A percentile compares a stretch with the other conserved stretches of the same genome.
These are phyloP conservation scores for Crithidia acanthocephali DNA, from an alignment of 208 protist genomes.

Conservation along the genomic window DNA sequence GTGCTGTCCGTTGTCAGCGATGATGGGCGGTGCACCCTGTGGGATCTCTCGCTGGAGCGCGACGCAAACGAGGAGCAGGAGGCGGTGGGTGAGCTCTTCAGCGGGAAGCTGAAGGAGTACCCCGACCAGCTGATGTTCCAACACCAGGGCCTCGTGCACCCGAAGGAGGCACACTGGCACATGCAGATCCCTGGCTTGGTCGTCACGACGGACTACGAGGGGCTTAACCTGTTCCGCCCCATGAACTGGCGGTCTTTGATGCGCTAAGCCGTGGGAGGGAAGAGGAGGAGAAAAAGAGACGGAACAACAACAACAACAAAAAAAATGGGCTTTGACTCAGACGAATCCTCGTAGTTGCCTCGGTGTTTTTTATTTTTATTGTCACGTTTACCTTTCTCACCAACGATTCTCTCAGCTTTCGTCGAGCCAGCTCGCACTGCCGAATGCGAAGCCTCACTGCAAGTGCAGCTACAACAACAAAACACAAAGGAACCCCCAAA, in stretches of 20 bases:
- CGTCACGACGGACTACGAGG: constrained; percentile 95
- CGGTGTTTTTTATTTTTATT: not conserved
- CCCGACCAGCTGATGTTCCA: constrained; percentile 98
- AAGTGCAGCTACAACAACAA: not conserved
- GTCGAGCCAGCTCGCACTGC: not conserved
- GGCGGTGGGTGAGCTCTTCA: constrained; percentile 82
- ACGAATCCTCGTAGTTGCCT: not conserved
- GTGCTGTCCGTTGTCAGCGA: constrained; percentile 94
- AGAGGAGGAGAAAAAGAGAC: not conserved
- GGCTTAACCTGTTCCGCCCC: constrained; percentile 97
- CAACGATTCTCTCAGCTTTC: not conserved
- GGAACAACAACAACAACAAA: no score
- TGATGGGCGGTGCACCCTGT: constrained; percentile 96
- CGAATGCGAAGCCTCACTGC: not conserved
- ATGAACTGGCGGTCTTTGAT: constrained; percentile 95
- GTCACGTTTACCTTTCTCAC: not conserved
- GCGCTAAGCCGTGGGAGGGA: constrained; percentile 54
- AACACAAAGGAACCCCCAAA: not conserved
- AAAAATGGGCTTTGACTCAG: not conserved
- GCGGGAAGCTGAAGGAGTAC: constrained; percentile 74
- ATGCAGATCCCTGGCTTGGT: constrained; percentile 96
- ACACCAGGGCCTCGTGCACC: constrained; percentile 96
- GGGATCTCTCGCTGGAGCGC: constrained; percentile 98
- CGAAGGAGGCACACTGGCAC: constrained; percentile 99
- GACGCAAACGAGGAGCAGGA: constrained; percentile 94